phyloP scores from a whole-genome alignment of 1,284 basidiomycete species.

The Marasmius oreades region DNA sequence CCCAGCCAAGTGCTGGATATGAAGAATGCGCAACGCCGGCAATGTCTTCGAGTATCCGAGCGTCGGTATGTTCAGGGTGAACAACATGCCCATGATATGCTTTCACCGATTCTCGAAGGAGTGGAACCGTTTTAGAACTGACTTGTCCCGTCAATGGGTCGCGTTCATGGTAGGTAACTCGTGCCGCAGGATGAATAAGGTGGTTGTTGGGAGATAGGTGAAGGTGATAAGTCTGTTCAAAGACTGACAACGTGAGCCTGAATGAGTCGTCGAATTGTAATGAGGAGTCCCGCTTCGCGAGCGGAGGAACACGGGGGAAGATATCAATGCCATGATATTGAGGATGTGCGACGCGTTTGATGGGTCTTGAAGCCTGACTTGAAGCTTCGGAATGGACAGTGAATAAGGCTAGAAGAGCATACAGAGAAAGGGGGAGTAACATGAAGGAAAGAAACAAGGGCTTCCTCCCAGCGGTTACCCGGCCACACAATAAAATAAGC shows the following conservation, averaged over 20 bases:
- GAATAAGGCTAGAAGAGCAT: not conserved
- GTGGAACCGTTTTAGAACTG: no score
- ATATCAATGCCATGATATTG: slow-evolving; percentile 62
- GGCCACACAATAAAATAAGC: no score
- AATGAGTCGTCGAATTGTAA: slow-evolving; percentile 63
- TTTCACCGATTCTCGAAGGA: slow-evolving; percentile 46
- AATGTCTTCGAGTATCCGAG: slow-evolving; percentile 58
- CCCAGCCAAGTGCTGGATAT: slow-evolving; percentile 59
- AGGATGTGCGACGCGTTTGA: slow-evolving; percentile 57
- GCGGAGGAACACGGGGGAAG: slow-evolving; percentile 45
- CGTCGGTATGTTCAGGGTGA: slow-evolving; percentile 40
- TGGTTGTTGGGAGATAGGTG: slow-evolving; percentile 74
- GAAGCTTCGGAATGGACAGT: slow-evolving; percentile 35
- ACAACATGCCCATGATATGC: slow-evolving; percentile 74
- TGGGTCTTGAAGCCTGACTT: slow-evolving; percentile 47
- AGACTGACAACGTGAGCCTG: slow-evolving; percentile 60
- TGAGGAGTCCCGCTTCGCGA: slow-evolving; percentile 18
- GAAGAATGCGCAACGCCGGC: slow-evolving; percentile 44
- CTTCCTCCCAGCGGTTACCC: no score
- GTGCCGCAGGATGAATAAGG: slow-evolving; percentile 74
- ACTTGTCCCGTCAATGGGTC: slow-evolving; percentile 39
- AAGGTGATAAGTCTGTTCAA: slow-evolving; percentile 59
- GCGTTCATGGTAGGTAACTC: slow-evolving; percentile 57
- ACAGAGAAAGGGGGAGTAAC: not conserved
- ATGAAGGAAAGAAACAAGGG: not conserved